Percentiles rank a stretch among this genome's conserved stretches.
phyloP scores from a whole-genome alignment of 1,284 basidiomycete genomes.

The Sanghuangporus weigelae region DNA sequence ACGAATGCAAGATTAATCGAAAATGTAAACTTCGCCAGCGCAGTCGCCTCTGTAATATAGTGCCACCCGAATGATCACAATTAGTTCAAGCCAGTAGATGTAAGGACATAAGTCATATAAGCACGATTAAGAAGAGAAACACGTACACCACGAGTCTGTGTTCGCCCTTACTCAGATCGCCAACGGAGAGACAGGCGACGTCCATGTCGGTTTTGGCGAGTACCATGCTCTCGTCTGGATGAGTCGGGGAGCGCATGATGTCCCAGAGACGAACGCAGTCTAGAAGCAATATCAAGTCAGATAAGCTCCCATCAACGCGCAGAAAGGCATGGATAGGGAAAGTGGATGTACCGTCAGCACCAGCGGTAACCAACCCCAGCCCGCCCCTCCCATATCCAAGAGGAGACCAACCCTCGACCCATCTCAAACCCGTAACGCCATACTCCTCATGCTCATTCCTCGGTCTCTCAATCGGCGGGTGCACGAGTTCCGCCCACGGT shows the following conservation, averaged over 20 bases:
- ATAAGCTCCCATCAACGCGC: not conserved
- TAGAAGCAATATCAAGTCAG: constrained; percentile 24
- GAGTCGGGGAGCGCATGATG: constrained; percentile 35
- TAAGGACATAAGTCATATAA: not conserved
- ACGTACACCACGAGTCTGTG: constrained; percentile 58
- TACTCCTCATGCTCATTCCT: constrained; percentile 30
- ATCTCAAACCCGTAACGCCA: constrained; percentile 51
- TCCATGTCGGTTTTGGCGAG: constrained; percentile 51
- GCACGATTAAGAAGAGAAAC: not conserved
- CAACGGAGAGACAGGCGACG: constrained; percentile 53
- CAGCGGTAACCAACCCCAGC: constrained; percentile 52
- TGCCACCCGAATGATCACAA: not conserved
- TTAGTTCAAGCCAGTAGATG: not conserved
- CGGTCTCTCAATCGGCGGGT: not conserved
- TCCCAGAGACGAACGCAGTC: constrained; percentile 69
- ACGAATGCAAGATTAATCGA: not conserved
- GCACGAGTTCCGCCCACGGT: constrained; percentile 20
- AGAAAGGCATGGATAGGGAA: not conserved
- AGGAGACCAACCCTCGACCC: constrained; percentile 37
- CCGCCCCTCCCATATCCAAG: constrained; percentile 25
- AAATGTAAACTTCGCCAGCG: constrained; percentile 16
- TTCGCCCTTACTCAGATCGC: constrained; percentile 47
- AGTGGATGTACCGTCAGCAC: constrained; percentile 52
- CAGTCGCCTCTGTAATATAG: constrained; percentile 9
- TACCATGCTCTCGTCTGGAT: constrained; percentile 37